Base-by-base conservation (phyloP, 495 filamentous ascomycete genomes). In the Saxispiralis lemnorum region DNA sequence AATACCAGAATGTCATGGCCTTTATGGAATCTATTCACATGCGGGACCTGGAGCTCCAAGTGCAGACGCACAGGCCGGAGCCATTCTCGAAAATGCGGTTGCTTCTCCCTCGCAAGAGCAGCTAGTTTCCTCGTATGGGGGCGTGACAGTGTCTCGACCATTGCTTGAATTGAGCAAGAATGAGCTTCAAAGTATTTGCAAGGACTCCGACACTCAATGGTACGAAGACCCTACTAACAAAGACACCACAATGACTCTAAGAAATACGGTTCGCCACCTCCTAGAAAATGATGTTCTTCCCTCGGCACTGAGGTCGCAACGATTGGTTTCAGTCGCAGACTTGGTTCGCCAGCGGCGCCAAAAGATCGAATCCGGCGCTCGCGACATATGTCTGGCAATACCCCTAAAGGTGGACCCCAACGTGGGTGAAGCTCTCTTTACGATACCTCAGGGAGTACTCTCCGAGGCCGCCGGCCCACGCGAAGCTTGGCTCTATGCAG, bases 211-310 rank as follows among this genome's bases (percentile, higher is more conserved):
- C 1, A 63, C 89, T 17, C 63, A 64, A 2, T 96, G 81, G 76
- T 81, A 81, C 50, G 81, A 87, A 46, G 89, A 97, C 54, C 62
- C 66, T 38, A 93, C 86, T n/a, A 97, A 97, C 53, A 58, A 69
- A 31, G 81, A 93, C 55, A 68, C 66, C 15, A 86, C 79, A 2
- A 60, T 83, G 30, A 93, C 89, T 0, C 62, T 65, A 31, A 70
- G 89, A 37, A 97, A 96, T 55, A 73, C 87, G 0, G 67, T 93
- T 19, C 77, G 89, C 37, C 61, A 75, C 42, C 58, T 95, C 34
- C 63, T 73, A 33, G 60, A 63, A 13, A 58, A 66, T 9, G 58
- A 77, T 38, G 54, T 55, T 7, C 62, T 96, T 11, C 88, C 88
- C 0, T 57, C 58, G 7, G 86, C 85, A 0, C 63, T 96, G 0